Base-by-base conservation (phyloP, 148 eudicot genomes). In the Bassia scoparia region DNA sequence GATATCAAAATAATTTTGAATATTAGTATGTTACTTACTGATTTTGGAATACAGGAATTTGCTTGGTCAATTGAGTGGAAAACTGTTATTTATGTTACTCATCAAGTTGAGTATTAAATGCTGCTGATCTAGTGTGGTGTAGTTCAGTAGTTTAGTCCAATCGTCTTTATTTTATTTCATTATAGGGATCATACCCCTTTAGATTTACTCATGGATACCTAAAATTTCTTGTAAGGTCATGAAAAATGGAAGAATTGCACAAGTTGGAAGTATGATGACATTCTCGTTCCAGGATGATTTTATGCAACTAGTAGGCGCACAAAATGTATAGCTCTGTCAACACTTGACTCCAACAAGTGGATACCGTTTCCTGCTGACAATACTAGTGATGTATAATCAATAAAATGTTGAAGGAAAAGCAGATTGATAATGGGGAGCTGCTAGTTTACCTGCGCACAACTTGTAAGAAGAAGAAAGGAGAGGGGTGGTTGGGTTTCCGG, bases 41-140 rank as follows among this genome's bases (percentile, higher is more conserved):
- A 7, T 5, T 15, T 17, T 53, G 34, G 30, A 12, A 52, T 9
- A 54, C 31, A 53, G 71, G 64, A 65, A 53, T 66, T 38, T 74
- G 71, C 71, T 74, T 27, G 71, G 71, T 17, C 41, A 37, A n/a
- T 16, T 75, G 70, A 64, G 26, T 18, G 17, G 9, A 74, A 74
- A 37, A 74, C 70, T 15, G 48, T 74, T 3, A 17, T 74, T 37
- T 74, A 63, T 56, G 78, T 67, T 31, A 75, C 72, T 67, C 78
- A 75, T 43, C 78, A 75, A 75, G 70, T 56, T 31, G 66, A 75
- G 44, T 75, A 56, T 27, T 75, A 38, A 61, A 6, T 11, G 77
- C 35, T 4, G 70, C 70, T 37, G 77, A 74, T 74, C 37, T 65
- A 11, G 37, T 74, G 37, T 7, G 64, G 62, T 70, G 63, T 31